Evolutionary conservation across 139 green algal genomes (phyloP), one percentile per base, ranked within the genome.

Genomic region (Picochlorum sp.): DNA sequence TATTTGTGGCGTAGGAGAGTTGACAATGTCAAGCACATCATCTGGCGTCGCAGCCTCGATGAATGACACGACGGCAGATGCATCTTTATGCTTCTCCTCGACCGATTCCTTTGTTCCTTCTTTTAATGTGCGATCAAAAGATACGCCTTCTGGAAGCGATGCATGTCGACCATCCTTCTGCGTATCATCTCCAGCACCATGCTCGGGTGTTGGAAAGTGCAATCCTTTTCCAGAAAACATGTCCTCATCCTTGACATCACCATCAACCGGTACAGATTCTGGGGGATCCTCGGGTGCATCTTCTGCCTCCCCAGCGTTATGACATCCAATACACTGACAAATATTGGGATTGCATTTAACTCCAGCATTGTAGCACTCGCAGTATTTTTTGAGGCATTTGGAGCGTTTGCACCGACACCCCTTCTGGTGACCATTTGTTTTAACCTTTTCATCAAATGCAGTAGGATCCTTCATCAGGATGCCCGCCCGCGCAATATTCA

Each of bases 301-400:
- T 65, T 28, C 7, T 44, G 58, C 0, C 20, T 30, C 69, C 56
- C 37, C 69, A 59, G 32, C 57, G 66, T 94, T 94, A 58, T 85
- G 77, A 61, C 86, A 90, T 45, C 74, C 76, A 7, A 78, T 64
- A 62, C 91, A 97, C 66, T 93, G 92, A 84, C 91, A 97, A 56
- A 82, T 65, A 10, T 87, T 76, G 30, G 69, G 63, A 46, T 84
- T 84, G 78, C 91, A 97, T 37, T 78, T 80, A 15, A 56, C 62
- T 6, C 67, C 67, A 20, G 73, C 80, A 38, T 85, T 73, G 74
- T 82, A 89, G 72, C 83, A 87, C 74, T 85, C 81, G 68, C 81
- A 88, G 66, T 88, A 88, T 68, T 85, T 89, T 59, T 88, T 87
- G 15, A 83, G 66, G 69, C 78, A 88, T 56, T 69, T 74, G 64